Base-by-base conservation (phyloP, 1,284 basidiomycete species). In the Tilletia setariae region DNA sequence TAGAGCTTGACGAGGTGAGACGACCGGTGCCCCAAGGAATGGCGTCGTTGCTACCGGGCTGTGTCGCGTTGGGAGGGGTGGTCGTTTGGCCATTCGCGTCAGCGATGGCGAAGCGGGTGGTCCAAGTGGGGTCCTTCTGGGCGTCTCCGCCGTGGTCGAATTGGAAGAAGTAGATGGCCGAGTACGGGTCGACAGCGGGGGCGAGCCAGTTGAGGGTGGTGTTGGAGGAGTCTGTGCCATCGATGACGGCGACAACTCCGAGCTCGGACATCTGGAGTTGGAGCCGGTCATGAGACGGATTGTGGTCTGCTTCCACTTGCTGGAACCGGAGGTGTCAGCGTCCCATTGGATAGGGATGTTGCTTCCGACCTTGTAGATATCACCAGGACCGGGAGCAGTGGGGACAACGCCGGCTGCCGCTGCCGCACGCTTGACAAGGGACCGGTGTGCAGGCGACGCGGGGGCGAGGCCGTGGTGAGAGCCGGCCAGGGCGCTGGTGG, bases 71-170 rank as follows among this genome's bases (percentile, higher is more conserved):
- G 1, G 76, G 72, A 13, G 90, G 86, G n/a, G 87, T 72, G 0
- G 85, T 86, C 42, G 85, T 84, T 4, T 82, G 74, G 3, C 89
- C 89, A 42, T 83, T 76, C 1, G 86, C 66, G 47, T 86, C 86
- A 0, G 90, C 88, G 78, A 93, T 91, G 49, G 89, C 85, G 85
- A 93, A 94, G 47, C 92, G 89, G 8, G 87, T 89, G 0, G 91
- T 91, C 91, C 92, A 94, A 21, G 85, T 85, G 56, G 85, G 85
- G 73, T 85, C 83, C 40, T 70, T 53, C 23, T 49, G 42, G 11
- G 67, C 75, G 64, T 68, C 53, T 23, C 51, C 51, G 43, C 32
- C 65, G 70, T 78, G 70, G 30, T 72, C 74, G 75, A 78, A 81
- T 68, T 83, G 79, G 73, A 76, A 76, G 63, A 82, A 77, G 68